Evolutionary conservation across 441 rosid genomes (phyloP), one percentile per base, ranked within the genome.

Genomic region (Gossypium trilobum): DNA sequence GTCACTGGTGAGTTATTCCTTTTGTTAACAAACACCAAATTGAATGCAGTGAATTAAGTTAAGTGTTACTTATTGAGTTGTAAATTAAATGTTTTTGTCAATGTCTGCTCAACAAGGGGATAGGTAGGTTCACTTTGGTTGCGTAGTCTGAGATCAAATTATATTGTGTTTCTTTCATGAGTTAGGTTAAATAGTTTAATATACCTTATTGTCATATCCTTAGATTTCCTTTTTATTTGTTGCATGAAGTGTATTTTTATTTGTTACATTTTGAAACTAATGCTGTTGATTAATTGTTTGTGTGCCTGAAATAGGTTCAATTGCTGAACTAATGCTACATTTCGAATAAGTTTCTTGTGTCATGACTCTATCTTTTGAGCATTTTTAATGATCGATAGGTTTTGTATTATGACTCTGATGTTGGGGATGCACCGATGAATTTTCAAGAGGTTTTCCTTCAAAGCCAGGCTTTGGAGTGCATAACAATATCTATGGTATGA

Each of bases 401-500:
- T 62, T 78, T 95, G 70, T 95, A 95, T 78, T 92, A 87, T 77
- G 99, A 95, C 79, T 72, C 88, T 62, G 99, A 89, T 75, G 76
- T 87, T 71, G 98, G 91, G 57, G 98, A 95, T 36, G 87, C 81
- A 68, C 98, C 96, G 16, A 79, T 95, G 83, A 91, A 80, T 66
- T 95, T 95, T 75, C 92, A 88, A 57, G 95, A 91, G 81, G 92
- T 95, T 80, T 95, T 95, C 77, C 93, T 95, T 57, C 96, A 79
- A 80, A 92, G 99, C 83, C 99, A 95, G 81, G 99, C 98, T 70
- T 80, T 95, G 82, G 99, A 95, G 83, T 96, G 92, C 78, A 89
- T 95, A 70, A 84, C 85, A 20, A 72, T 92, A 78, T 89, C 98
- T 68, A 91, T 89, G 98, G 99, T 92, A 85, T 25, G 83, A 73